Conservation (phyloP, 192 early-diverging fungal species). For the Podochytrium sp. region DNA sequence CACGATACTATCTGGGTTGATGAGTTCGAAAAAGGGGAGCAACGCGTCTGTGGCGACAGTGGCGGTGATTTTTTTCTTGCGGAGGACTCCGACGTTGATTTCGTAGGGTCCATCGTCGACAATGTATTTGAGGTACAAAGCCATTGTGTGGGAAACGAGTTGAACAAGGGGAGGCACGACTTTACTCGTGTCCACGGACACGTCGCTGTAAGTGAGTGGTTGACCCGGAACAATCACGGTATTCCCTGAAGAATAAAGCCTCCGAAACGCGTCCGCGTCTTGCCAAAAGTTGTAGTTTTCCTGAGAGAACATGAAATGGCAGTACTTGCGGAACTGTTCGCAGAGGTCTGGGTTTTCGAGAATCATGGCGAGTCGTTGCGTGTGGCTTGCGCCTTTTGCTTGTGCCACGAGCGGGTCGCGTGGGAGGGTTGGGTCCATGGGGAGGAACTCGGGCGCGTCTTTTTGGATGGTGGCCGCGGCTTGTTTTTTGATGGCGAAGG, state of each 20-base stretch:
- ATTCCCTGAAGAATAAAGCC: slow-evolving; percentile 30
- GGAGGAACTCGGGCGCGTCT: slow-evolving; percentile 7
- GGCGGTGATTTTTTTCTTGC: slow-evolving; percentile 41
- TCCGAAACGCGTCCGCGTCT: slow-evolving; percentile 59
- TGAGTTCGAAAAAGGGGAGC: slow-evolving; percentile 28
- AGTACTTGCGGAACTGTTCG: slow-evolving; percentile 65
- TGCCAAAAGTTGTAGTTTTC: slow-evolving; percentile 77
- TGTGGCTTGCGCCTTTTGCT: slow-evolving; percentile 6
- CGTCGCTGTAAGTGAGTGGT: slow-evolving; percentile 7
- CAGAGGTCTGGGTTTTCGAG: slow-evolving; percentile 56
- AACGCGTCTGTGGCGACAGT: slow-evolving; percentile 7
- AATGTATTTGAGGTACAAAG: slow-evolving; percentile 49
- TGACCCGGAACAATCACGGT: slow-evolving; percentile 25
- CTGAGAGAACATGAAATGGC: slow-evolving; percentile 69
- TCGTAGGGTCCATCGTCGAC: slow-evolving; percentile 37
- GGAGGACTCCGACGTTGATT: slow-evolving; percentile 49
- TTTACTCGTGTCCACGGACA: background rate
- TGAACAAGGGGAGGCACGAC: background rate
- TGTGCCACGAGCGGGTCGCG: slow-evolving; percentile 17
- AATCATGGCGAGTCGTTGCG: slow-evolving; percentile 58
- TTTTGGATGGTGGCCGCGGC: slow-evolving; percentile 1
- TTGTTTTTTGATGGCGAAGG: slow-evolving; percentile 12
- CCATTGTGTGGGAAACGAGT: slow-evolving; percentile 43
- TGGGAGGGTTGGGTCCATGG: slow-evolving; percentile 8
- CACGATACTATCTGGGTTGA: slow-evolving; percentile 16